phyloP scores from a whole-genome alignment of 1,284 basidiomycete species.

The Ustilago bromivora region DNA sequence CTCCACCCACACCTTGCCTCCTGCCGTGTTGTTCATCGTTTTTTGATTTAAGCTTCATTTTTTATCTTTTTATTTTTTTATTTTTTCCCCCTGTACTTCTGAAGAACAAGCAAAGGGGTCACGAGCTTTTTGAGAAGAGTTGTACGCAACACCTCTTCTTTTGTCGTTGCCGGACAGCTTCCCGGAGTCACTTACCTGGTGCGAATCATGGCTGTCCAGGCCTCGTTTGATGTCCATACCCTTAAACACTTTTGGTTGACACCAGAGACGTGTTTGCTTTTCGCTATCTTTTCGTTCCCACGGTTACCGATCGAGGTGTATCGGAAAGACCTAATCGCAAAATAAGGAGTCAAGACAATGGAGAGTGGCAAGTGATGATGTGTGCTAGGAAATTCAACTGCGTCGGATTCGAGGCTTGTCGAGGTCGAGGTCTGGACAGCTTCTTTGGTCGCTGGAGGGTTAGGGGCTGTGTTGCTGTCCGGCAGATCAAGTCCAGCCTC shows the following conservation, averaged over 20 bases:
- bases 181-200: slow-evolving; percentile 4
- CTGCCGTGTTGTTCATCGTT: slow-evolving; percentile 8
- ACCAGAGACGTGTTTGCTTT: background rate
- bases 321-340: background rate
- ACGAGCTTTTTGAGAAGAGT: background rate
- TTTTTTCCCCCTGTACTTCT: background rate
- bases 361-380: background rate
- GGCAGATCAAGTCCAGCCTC: background rate
- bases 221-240: background rate
- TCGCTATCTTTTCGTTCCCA: background rate
- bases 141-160: background rate
- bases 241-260: background rate
- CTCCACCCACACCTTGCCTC: slow-evolving; percentile 31
- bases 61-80: slow-evolving; percentile 15
- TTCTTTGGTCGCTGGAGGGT: background rate
- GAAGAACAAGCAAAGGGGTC: background rate
- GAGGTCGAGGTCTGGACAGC: background rate
- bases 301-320: background rate
- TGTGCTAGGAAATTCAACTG: background rate
- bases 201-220: background rate
- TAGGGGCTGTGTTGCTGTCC: slow-evolving; percentile 18
- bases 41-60: background rate
- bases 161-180: slow-evolving; percentile 18
- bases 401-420: background rate
- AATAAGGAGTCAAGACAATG: background rate